These are phyloP conservation scores for Vitis hybrid DNA, from an alignment of 177 flowering plant species.

Conservation along the genomic window DNA sequence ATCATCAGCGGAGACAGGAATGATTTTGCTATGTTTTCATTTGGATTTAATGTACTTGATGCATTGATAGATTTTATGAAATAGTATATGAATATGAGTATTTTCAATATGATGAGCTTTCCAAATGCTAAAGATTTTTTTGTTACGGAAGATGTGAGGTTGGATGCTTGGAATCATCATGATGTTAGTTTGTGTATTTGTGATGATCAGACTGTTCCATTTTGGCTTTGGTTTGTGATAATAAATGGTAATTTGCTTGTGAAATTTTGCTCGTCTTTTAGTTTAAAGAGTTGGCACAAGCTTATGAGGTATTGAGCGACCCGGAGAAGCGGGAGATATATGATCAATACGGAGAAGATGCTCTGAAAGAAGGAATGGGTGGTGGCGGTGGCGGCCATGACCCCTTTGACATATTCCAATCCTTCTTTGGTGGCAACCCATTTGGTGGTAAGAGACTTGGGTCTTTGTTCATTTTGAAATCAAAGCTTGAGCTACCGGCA, in stretches of 20 bases:
- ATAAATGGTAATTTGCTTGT: neutral
- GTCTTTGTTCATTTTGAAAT: neutral
- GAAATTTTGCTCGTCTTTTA: constrained; percentile 12
- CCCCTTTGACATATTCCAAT: constrained; percentile 89
- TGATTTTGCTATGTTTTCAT: no score
- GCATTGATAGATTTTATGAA: no score
- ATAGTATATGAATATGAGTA: no score
- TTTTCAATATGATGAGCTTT: no score
- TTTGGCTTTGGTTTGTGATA: neutral
- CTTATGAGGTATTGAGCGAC: constrained; percentile 67
- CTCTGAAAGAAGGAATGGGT: constrained; percentile 97
- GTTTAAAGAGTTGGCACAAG: constrained; percentile 72
- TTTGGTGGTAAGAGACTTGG: constrained; percentile 54
- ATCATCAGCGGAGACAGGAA: no score
- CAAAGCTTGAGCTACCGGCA: neutral
- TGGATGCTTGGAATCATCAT: no score
- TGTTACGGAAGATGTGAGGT: no score
- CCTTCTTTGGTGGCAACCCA: constrained; percentile 88
- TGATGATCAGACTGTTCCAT: neutral
- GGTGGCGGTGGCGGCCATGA: constrained; percentile 85
- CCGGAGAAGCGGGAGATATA: constrained; percentile 68
- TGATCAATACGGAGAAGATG: constrained; percentile 82
- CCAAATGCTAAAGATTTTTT: no score
- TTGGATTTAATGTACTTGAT: no score
- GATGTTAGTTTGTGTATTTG: no score